Percentiles rank a stretch among this genome's conserved stretches.
Conservation (phyloP, 2,329 filamentous ascomycete species). For the Neofusicoccum ribis region DNA sequence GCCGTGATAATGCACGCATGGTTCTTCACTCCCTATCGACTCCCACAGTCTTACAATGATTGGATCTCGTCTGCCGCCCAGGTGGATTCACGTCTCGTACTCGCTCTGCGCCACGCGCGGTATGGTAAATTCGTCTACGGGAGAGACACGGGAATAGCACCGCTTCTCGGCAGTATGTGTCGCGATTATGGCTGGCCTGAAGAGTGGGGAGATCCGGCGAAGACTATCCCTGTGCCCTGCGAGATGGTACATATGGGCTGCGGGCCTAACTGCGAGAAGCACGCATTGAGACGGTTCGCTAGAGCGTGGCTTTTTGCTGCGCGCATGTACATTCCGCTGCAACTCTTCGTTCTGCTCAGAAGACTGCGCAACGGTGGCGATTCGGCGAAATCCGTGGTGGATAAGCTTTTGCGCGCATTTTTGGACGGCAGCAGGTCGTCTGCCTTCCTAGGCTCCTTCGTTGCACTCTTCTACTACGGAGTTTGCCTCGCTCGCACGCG, state of each 20-base stretch:
- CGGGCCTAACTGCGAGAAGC: constrained; percentile 70
- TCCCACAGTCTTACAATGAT: constrained; percentile 73
- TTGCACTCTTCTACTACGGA: constrained; percentile 79
- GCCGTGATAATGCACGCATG: constrained; percentile 86
- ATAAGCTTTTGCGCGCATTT: constrained; percentile 52
- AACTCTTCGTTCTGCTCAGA: constrained; percentile 46
- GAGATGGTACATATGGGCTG: constrained; percentile 80
- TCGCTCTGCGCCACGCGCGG: constrained; percentile 68
- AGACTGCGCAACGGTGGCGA: constrained; percentile 20
- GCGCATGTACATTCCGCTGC: constrained; percentile 74
- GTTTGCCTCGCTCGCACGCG: constrained; percentile 76
- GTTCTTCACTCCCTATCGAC: constrained; percentile 71
- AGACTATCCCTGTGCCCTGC: constrained; percentile 73
- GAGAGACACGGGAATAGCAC: constrained; percentile 68
- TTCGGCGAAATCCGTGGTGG: constrained; percentile 24
- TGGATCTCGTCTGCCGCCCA: constrained; percentile 80
- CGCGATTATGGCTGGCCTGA: constrained; percentile 67
- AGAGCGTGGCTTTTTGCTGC: constrained; percentile 73
- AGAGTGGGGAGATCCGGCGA: constrained; percentile 71
- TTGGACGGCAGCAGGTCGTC: constrained; percentile 69
- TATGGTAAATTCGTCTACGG: constrained; percentile 69
- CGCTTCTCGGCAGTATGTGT: constrained; percentile 71
- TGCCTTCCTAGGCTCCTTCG: constrained; percentile 74
- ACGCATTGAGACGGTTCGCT: constrained; percentile 67
- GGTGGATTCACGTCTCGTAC: constrained; percentile 72